These are phyloP conservation scores for Ceratocystis harringtonii DNA, from an alignment of 2,329 filamentous ascomycete species.

Conservation along the genomic window DNA sequence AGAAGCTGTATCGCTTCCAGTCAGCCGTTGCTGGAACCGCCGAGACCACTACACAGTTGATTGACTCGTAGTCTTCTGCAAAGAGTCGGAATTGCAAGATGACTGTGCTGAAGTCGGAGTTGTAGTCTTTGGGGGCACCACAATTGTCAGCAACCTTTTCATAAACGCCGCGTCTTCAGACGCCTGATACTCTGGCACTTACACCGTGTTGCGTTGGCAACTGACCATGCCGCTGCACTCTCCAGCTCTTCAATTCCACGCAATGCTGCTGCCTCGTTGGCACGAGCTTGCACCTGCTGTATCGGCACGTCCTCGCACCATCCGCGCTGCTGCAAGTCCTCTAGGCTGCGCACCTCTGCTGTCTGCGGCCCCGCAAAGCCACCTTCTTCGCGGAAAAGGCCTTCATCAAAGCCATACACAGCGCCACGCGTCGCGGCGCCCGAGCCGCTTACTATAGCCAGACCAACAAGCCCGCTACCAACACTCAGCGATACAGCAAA, in stretches of 20 bases:
- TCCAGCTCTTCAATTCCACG: constrained; percentile 5
- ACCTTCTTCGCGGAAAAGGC: background rate
- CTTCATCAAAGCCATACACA: background rate
- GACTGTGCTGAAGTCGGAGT: constrained; percentile 10
- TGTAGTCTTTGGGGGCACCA: constrained; percentile 1
- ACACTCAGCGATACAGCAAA: background rate
- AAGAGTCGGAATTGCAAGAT: constrained; percentile 12
- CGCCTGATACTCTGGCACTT: background rate
- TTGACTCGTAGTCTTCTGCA: constrained; percentile 6
- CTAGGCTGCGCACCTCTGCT: background rate
- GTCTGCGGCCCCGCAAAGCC: constrained; percentile 3
- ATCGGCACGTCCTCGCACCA: background rate
- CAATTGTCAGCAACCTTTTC: background rate
- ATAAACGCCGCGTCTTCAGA: background rate
- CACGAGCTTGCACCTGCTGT: background rate
- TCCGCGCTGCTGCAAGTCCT: background rate
- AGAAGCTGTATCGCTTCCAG: constrained; percentile 21
- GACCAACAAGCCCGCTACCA: background rate
- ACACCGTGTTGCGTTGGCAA: constrained; percentile 17
- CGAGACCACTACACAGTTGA: constrained; percentile 18
- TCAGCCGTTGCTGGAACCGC: constrained; percentile 13
- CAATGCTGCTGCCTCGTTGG: background rate
- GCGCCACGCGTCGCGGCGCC: background rate
- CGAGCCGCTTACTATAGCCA: background rate
- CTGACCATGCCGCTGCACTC: constrained; percentile 13